These are phyloP conservation scores for Amanita phalloides DNA, from an alignment of 768 basidiomycete species.

Conservation along the genomic window DNA sequence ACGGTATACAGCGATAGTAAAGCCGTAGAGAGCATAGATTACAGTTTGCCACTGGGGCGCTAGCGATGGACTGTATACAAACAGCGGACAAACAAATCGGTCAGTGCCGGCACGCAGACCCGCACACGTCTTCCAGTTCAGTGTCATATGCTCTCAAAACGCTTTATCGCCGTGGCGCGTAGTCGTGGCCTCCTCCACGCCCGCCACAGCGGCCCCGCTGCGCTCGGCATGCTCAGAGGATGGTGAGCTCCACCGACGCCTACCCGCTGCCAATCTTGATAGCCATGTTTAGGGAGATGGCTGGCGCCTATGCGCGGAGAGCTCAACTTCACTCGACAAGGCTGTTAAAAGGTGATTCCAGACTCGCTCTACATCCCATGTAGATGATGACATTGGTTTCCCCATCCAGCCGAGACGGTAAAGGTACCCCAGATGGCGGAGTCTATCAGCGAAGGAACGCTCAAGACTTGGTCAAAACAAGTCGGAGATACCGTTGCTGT, in stretches of 20 bases:
- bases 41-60: too few relatives aligned
- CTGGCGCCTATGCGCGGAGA: constrained; percentile 33
- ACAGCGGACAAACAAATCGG: constrained; percentile 5
- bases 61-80: not conserved
- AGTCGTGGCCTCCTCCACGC: constrained; percentile 39
- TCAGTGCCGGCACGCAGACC: not conserved
- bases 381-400: not conserved
- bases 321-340: constrained; percentile 63
- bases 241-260: constrained; percentile 27
- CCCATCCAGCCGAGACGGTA: constrained; percentile 60
- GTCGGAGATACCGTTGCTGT: constrained; percentile 83
- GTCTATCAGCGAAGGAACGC: constrained; percentile 94
- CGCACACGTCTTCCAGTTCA: not conserved
- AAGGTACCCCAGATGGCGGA: constrained; percentile 98
- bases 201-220: constrained; percentile 20
- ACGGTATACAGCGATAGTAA: too few relatives aligned
- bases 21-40: too few relatives aligned
- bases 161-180: constrained; percentile 53
- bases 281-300: constrained; percentile 27
- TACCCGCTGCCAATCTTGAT: constrained; percentile 5
- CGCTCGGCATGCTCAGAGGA: constrained; percentile 28
- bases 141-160: constrained; percentile 57
- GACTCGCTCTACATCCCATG: not conserved
- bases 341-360: constrained; percentile 54
- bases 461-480: constrained; percentile 91